These are phyloP conservation scores for Corchorus olitorius DNA, from an alignment of 345 rosid genomes.

Conservation along the genomic window DNA sequence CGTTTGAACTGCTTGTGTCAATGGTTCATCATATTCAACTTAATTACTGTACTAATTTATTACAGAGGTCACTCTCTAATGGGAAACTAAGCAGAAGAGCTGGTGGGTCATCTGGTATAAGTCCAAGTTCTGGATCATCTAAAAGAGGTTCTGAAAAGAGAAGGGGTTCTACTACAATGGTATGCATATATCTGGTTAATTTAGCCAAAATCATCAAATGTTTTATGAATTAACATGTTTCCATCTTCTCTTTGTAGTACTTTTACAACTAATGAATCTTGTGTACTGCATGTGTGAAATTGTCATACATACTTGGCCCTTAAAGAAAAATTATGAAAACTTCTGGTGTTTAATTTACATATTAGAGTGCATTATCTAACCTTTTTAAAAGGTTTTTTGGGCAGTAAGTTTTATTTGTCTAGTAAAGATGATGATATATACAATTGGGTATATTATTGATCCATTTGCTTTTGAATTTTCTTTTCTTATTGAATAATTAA, in stretches of 20 bases:
- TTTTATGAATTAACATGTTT: not conserved
- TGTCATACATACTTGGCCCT: not conserved
- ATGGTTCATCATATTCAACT: not conserved
- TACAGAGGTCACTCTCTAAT: slow-evolving; percentile 49
- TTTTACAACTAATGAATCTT: not conserved
- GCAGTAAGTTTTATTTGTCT: not conserved
- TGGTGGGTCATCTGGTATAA: slow-evolving; percentile 44
- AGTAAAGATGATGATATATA: not conserved
- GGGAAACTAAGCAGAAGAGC: slow-evolving; percentile 54
- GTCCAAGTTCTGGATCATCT: slow-evolving; percentile 44
- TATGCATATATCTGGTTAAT: slow-evolving; percentile 20
- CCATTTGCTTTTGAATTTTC: not conserved
- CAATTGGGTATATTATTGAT: not conserved
- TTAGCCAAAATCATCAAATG: not conserved
- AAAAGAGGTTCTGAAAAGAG: slow-evolving; percentile 66
- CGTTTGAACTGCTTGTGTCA: not conserved
- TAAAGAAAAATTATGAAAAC: not conserved
- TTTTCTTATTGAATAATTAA: not conserved
- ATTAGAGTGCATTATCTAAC: not conserved
- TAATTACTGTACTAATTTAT: slow-evolving; percentile 7
- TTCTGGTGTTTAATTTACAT: slow-evolving; percentile 1
- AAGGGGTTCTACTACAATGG: slow-evolving; percentile 51
- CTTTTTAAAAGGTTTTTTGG: not conserved
- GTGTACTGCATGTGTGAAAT: not conserved
- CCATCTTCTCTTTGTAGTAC: not conserved